Evolutionary conservation across 192 early-diverging fungal genomes (phyloP).

Genomic region (Funneliformis mosseae): DNA sequence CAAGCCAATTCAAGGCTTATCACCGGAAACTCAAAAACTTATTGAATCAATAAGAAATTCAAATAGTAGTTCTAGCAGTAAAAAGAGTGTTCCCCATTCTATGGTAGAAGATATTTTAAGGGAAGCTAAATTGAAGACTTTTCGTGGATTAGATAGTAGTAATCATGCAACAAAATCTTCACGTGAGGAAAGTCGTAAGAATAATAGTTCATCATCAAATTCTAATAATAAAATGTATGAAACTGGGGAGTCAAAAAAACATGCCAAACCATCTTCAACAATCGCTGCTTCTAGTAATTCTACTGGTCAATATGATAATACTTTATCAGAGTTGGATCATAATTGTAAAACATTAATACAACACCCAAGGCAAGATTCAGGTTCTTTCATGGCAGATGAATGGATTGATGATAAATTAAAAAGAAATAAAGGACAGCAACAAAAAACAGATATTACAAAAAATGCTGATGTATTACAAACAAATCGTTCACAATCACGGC

Average conservation of each 20-base stretch:
- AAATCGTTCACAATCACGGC: neutral
- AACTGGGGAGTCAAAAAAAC: neutral
- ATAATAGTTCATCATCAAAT: neutral
- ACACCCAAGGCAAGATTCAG: neutral
- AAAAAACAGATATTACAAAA: neutral
- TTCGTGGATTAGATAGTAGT: neutral
- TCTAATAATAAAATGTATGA: neutral
- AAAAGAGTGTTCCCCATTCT: neutral
- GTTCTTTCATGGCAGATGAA: constrained; percentile 2
- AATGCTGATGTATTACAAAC: neutral
- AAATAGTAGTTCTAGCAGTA: neutral
- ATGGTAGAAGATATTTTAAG: constrained; percentile 24
- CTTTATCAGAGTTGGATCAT: neutral
- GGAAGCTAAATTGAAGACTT: constrained; percentile 15
- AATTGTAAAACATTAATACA: neutral
- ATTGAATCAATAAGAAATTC: constrained; percentile 11
- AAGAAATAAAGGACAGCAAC: neutral
- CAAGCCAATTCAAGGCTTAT: neutral
- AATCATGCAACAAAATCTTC: neutral
- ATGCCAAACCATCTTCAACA: neutral
- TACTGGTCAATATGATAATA: neutral
- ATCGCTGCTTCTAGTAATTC: neutral
- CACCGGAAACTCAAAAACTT: constrained; percentile 19
- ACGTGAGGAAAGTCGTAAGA: neutral
- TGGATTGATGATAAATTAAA: neutral